Percentiles rank a stretch among this genome's conserved stretches.
phyloP scores from a whole-genome alignment of 2,329 filamentous ascomycete genomes.

The Byssothecium circinans region DNA sequence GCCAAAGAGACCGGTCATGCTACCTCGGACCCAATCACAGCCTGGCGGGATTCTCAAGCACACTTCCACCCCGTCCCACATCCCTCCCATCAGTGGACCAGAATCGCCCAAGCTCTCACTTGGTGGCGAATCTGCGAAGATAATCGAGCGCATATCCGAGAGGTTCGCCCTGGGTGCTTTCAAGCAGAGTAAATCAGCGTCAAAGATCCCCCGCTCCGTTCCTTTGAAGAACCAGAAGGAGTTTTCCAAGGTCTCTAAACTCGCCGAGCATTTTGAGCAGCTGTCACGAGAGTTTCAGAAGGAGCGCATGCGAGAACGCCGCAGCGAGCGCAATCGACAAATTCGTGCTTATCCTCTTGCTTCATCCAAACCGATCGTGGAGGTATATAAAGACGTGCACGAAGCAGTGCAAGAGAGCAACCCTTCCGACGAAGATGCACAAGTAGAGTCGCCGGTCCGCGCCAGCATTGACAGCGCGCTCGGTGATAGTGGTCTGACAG shows the following conservation, averaged over 20 bases:
- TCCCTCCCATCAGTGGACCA: slow-evolving; percentile 17
- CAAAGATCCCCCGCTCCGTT: slow-evolving; percentile 81
- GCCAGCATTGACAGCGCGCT: slow-evolving; percentile 41
- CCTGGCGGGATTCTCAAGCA: slow-evolving; percentile 35
- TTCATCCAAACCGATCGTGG: slow-evolving; percentile 91
- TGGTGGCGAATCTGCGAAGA: slow-evolving; percentile 42
- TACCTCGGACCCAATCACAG: slow-evolving; percentile 42
- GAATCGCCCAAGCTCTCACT: slow-evolving; percentile 26
- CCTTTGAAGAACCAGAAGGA: slow-evolving; percentile 61
- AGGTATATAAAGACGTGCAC: slow-evolving; percentile 91
- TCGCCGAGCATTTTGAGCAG: slow-evolving; percentile 95
- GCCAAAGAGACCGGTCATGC: slow-evolving; percentile 23
- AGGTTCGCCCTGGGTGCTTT: slow-evolving; percentile 67
- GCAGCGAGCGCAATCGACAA: slow-evolving; percentile 73
- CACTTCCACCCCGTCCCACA: slow-evolving; percentile 16
- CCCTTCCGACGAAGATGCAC: slow-evolving; percentile 64
- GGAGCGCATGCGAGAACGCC: slow-evolving; percentile 83
- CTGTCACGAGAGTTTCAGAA: slow-evolving; percentile 95
- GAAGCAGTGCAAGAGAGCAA: slow-evolving; percentile 86
- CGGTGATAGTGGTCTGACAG: slow-evolving; percentile 38
- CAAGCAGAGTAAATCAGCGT: slow-evolving; percentile 63
- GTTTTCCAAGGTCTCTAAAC: slow-evolving; percentile 79
- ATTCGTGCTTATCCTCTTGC: slow-evolving; percentile 85
- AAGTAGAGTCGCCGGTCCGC: slow-evolving; percentile 33
- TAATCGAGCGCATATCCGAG: slow-evolving; percentile 72